Evolutionary conservation across 2,329 filamentous ascomycete species (phyloP), one percentile per base, ranked within the genome.

Genomic region (Kalaharituber pfeilii): DNA sequence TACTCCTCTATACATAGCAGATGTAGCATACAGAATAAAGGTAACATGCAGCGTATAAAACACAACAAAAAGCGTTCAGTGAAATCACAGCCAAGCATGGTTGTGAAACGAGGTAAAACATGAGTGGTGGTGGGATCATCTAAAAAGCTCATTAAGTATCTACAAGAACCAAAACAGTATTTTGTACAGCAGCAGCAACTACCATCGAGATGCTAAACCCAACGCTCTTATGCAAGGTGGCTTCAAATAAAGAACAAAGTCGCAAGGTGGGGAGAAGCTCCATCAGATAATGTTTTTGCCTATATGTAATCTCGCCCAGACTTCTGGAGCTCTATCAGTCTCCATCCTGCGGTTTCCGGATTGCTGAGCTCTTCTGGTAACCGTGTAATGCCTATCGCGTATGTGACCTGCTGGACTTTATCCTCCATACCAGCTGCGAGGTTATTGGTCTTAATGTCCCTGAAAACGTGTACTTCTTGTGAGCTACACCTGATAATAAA

Each of bases 311-410:
- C 91, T 65, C 91, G 80, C 54, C 85, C 89, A 69, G 86, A 93
- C 81, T 98, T 98, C 70, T 98, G 91, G 74, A 98, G 80, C 73
- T 98, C 91, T 66, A 98, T 96, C 69, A 98, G 73, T 65, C 89
- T 82, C 91, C 91, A 98, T 28, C 91, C 91, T 66, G 88, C 78
- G 9, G 91, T 98, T 72, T 98, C 91, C 1, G 87, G 85, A 69
- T 98, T 96, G 73, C 82, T 89, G 62, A 96, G 89, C 63, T 98
- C 91, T 67, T 98, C 91, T 1, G 91, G 82, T 57, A 94, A 80
- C 61, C 91, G 77, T 2, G 91, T 98, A 57, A 98, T 84, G 64
- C 91, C 91, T 63, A 98, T 96, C 59, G 89, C 91, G 66, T 98
- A 98, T 1, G 91, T 96, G 62, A 98, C 91, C 62, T 94, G 81